These are phyloP conservation scores for Scleroderma citrinum DNA, from an alignment of 768 basidiomycete genomes.

Conservation along the genomic window DNA sequence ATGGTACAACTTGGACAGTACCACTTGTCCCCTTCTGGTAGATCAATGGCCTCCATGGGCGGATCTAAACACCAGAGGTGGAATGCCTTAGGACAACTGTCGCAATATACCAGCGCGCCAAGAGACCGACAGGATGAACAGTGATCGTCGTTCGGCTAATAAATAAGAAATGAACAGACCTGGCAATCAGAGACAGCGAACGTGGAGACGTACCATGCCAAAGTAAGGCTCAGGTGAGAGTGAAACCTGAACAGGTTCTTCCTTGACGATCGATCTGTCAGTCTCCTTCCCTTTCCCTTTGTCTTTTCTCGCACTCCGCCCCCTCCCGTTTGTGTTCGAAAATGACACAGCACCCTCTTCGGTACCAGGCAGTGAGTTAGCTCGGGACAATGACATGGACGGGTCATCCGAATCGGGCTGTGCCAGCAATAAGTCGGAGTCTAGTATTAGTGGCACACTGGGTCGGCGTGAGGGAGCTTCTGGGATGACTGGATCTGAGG, in stretches of 20 bases:
- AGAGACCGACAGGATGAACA: slow-evolving; percentile 78
- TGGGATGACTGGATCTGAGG: slow-evolving; percentile 34
- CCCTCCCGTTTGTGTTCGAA: slow-evolving; percentile 18
- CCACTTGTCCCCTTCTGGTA: slow-evolving; percentile 76
- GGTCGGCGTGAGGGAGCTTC: slow-evolving; percentile 35
- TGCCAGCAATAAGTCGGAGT: slow-evolving; percentile 47
- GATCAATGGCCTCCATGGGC: slow-evolving; percentile 82
- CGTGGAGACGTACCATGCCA: slow-evolving; percentile 30
- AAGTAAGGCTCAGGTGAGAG: slow-evolving; percentile 32
- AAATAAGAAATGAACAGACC: slow-evolving; percentile 13
- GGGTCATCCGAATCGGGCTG: slow-evolving; percentile 55
- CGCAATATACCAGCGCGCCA: slow-evolving; percentile 91
- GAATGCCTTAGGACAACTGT: slow-evolving; percentile 93
- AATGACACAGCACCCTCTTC: slow-evolving; percentile 20
- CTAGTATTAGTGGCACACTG: slow-evolving; percentile 37
- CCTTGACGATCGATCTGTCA: slow-evolving; percentile 37
- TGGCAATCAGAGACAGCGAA: slow-evolving; percentile 4
- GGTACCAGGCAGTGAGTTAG: slow-evolving; percentile 42
- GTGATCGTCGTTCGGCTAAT: slow-evolving; percentile 77
- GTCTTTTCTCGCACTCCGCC: slow-evolving; percentile 29
- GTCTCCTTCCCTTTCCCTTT: slow-evolving; percentile 46
- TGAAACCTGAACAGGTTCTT: slow-evolving; percentile 36
- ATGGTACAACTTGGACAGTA: slow-evolving; percentile 70
- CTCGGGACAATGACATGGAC: slow-evolving; percentile 51
- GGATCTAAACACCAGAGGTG: slow-evolving; percentile 97